Percentiles rank a stretch among this genome's conserved stretches.
Evolutionary conservation across 345 rosid genomes (phyloP).

Genomic region (Toxicodendron radicans): DNA sequence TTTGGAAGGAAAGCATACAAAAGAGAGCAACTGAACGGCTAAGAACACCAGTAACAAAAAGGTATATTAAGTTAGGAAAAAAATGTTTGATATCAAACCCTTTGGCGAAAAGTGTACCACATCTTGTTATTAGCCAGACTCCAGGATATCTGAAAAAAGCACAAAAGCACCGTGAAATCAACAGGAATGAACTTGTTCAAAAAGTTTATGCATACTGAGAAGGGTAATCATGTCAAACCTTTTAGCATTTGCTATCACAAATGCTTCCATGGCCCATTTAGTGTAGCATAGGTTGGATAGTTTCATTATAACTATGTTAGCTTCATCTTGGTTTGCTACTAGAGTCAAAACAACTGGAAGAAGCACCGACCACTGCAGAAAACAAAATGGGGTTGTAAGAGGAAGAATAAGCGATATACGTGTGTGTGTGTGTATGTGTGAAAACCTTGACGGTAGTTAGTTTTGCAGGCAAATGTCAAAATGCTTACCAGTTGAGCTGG

Average conservation of each 20-base stretch:
- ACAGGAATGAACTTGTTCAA: background rate
- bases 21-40: conserved; percentile 62
- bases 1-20: conserved; percentile 62
- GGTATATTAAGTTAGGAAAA: conserved; percentile 50
- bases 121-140: conserved; percentile 92
- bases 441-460: background rate
- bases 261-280: conserved; percentile 97
- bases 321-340: conserved; percentile 55
- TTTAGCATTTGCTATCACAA: conserved; percentile 90
- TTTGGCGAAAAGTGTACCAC: conserved; percentile 67
- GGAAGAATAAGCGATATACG: background rate
- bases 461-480: background rate
- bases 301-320: conserved; percentile 31
- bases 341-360: conserved; percentile 96
- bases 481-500: conserved; percentile 94
- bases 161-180: background rate
- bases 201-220: background rate
- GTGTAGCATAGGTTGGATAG: conserved; percentile 68
- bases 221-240: conserved; percentile 43
- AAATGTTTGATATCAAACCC: conserved; percentile 74
- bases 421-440: background rate
- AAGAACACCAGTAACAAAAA: conserved; percentile 56
- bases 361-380: conserved; percentile 90
- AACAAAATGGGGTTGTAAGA: conserved; percentile 4
- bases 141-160: conserved; percentile 67